Evolutionary conservation across 129 eudicot species (phyloP), one percentile per base, ranked within the genome.

Genomic region (Lonicera japonica): DNA sequence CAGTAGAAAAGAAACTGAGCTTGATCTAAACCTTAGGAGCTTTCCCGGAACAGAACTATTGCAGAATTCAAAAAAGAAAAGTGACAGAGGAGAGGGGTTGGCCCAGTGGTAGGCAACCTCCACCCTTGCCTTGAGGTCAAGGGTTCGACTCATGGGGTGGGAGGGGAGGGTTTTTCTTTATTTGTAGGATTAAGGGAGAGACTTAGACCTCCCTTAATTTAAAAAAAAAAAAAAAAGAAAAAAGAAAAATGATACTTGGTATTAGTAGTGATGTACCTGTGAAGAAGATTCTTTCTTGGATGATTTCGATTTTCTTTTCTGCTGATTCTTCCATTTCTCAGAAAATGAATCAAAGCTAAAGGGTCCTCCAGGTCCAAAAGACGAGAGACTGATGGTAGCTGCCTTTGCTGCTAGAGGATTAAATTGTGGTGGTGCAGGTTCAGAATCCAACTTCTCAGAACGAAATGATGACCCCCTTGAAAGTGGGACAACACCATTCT

Each of bases 391-490:
- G 53, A 92, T 92, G 54, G 96, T 82, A 51, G 99, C 99, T 36
- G 99, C 99, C 67, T 71, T 92, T 11, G 96, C 96, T 0, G 95
- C 99, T 72, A 92, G 79, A 56, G 99, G 99, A 63, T 92, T 86
- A 73, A 92, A 92, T 69, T 65, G 92, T 17, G 80, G 81, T 54
- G 81, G 70, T 48, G 77, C 60, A 63, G 78, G 68, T 71, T 85
- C 83, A 19, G 86, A 57, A 64, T 69, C 83, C 41, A 43, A 56
- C 21, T 77, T 90, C 54, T 80, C 82, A 56, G 86, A 46, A 36
- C 17, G 62, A 21, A 77, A 60, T 34, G 59, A 67, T 65, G 89
- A 70, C 63, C 75, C 83, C 54, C 81, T 95, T 14, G 89, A 78
- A 65, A 92, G 96, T 6, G 99, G 99, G 58, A 92, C 99, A 65